phyloP scores from a whole-genome alignment of 441 rosid genomes.

The Hura crepitans region DNA sequence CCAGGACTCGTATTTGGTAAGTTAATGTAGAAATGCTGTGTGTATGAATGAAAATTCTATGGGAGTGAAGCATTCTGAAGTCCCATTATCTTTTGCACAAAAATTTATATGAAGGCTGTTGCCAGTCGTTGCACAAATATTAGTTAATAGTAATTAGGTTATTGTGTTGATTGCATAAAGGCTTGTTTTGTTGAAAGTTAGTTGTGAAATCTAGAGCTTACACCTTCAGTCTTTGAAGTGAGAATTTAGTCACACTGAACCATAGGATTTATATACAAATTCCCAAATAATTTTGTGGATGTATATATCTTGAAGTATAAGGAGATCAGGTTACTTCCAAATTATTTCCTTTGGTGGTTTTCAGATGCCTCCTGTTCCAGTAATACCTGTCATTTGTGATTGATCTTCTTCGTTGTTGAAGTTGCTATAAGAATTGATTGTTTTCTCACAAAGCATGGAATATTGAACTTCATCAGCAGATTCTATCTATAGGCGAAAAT shows the following conservation, averaged over 20 bases:
- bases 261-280: not conserved
- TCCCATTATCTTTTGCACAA: not conserved
- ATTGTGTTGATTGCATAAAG: not conserved
- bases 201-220: not conserved
- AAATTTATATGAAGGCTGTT: not conserved
- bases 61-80: not conserved
- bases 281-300: not conserved
- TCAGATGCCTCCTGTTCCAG: slow-evolving; percentile 3
- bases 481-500: not conserved
- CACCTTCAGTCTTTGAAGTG: not conserved
- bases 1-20: not conserved
- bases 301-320: not conserved
- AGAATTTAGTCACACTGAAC: not conserved
- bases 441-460: not conserved
- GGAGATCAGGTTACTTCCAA: not conserved
- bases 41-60: not conserved
- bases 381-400: not conserved
- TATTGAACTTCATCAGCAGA: not conserved
- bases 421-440: not conserved
- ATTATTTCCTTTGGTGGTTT: not conserved
- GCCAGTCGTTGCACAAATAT: not conserved
- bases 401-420: slow-evolving; percentile 1
- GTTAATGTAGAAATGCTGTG: not conserved
- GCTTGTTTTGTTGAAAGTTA: not conserved
- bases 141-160: not conserved